Base-by-base conservation (phyloP, 2,329 filamentous ascomycete genomes). In the Bimuria novae-zelandiae region DNA sequence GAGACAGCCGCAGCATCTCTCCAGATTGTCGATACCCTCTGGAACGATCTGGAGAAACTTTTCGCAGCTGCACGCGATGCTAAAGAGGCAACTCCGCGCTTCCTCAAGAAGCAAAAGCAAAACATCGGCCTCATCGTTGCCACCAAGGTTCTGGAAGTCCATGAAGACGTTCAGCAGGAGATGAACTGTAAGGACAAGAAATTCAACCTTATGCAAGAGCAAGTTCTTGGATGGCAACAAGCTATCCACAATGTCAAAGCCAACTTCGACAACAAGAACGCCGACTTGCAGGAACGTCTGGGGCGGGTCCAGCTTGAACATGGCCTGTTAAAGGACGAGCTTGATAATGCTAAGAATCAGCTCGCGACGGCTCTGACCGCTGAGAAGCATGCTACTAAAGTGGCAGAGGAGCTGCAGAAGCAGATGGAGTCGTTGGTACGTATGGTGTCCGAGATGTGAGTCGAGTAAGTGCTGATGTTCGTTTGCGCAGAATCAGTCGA, bases 251-350 rank as follows among this genome's bases (percentile, higher is more conserved):
- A 62, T 14, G 63, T 66, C 56, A 68, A 65, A 36, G 51, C 49
- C 7, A 50, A 59, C 37, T 57, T 56, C 7, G 50, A 42, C 16
- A 16, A 36, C 2, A 66, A 67, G 21, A 29, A 65, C 11, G 54
- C 53, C 2, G 57, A 59, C 8, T 52, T 69, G 7, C 54, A 64
- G 16, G 68, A 68, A 47, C 60, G 58, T 4, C 39, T 62, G 3
- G 68, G 68, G 14, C 63, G 68, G 16, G 56, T 71, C 10, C 64
- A 57, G 2, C 59, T 73, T 1, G 65, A 69, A 37, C 67, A 67
- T 23, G 67, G 65, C 33, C 58, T 67, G 23, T 58, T 71, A 14
- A 58, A 54, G 14, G 57, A 53, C 5, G 68, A 72, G 54, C 42
- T 71, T 0, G 61, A 65, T 30, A 62, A 54, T 10, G 57, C 53